Percentiles rank a stretch among this genome's conserved stretches.
phyloP scores from a whole-genome alignment of 768 basidiomycete species.

The Cyathus striatus region DNA sequence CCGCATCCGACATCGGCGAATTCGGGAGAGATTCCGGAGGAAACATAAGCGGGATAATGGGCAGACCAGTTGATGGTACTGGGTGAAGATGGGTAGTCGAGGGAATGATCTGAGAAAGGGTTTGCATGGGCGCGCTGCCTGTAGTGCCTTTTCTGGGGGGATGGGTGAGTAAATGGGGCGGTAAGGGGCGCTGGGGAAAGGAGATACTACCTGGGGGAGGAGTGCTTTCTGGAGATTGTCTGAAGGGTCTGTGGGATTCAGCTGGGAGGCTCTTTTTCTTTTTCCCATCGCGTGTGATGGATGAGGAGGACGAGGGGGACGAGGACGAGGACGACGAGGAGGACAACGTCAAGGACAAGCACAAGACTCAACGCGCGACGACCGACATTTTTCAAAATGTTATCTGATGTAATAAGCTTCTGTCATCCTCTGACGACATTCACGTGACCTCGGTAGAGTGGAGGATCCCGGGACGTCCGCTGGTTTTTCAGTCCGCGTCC shows the following conservation, averaged over 20 bases:
- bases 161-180: slow-evolving; percentile 1
- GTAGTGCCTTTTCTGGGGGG: slow-evolving; percentile 72
- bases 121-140: slow-evolving; percentile 82
- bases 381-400: no score
- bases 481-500: no score
- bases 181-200: background rate
- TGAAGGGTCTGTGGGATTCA: slow-evolving; percentile 6
- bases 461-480: slow-evolving; percentile 23
- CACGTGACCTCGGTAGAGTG: background rate
- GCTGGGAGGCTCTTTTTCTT: slow-evolving; percentile 14
- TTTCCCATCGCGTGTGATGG: slow-evolving; percentile 19
- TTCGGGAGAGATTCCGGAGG: slow-evolving; percentile 66
- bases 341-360: no score
- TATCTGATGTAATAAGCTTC: no score
- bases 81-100: slow-evolving; percentile 83
- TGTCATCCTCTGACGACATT: no score
- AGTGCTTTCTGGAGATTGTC: slow-evolving; percentile 13
- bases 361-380: no score
- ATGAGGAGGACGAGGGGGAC: slow-evolving; percentile 2
- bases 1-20: slow-evolving; percentile 98
- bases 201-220: slow-evolving; percentile 43
- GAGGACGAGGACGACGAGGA: no score
- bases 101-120: slow-evolving; percentile 82
- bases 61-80: slow-evolving; percentile 71
- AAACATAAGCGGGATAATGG: slow-evolving; percentile 74